Conservation (phyloP, 257 asterid genomes). For the Solanum peruvianum region DNA sequence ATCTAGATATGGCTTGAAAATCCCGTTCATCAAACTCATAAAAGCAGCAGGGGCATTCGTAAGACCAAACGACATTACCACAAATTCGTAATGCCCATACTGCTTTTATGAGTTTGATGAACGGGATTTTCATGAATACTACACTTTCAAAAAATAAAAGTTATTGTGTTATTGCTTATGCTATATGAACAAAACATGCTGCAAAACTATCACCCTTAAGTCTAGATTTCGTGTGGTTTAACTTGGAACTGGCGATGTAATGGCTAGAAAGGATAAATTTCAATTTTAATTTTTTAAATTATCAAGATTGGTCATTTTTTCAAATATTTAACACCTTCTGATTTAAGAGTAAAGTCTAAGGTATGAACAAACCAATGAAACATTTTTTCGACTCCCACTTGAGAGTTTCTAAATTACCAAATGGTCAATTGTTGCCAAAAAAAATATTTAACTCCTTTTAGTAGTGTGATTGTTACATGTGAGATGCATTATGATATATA, state of each 20-base stretch:
- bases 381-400: not conserved
- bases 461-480: too few relatives aligned
- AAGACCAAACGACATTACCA: too few relatives aligned
- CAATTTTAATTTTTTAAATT: not conserved
- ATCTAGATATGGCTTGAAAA: too few relatives aligned
- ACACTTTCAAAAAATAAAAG: not conserved
- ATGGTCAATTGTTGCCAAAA: not conserved
- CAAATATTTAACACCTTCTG: not conserved
- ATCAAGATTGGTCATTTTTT: not conserved
- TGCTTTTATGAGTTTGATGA: too few relatives aligned
- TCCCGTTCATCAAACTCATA: too few relatives aligned
- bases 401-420: too few relatives aligned
- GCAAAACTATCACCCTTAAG: not conserved
- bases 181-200: not conserved
- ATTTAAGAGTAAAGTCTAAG: not conserved
- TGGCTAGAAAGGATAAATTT: too few relatives aligned
- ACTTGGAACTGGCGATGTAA: not conserved
- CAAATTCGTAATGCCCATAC: too few relatives aligned
- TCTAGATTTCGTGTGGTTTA: not conserved
- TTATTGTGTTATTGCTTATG: not conserved
- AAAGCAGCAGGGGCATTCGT: too few relatives aligned
- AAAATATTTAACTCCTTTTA: not conserved
- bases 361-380: too few relatives aligned
- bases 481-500: too few relatives aligned
- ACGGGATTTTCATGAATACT: not conserved